These are phyloP conservation scores for Viola odorata DNA, from an alignment of 345 rosid species.

Conservation along the genomic window DNA sequence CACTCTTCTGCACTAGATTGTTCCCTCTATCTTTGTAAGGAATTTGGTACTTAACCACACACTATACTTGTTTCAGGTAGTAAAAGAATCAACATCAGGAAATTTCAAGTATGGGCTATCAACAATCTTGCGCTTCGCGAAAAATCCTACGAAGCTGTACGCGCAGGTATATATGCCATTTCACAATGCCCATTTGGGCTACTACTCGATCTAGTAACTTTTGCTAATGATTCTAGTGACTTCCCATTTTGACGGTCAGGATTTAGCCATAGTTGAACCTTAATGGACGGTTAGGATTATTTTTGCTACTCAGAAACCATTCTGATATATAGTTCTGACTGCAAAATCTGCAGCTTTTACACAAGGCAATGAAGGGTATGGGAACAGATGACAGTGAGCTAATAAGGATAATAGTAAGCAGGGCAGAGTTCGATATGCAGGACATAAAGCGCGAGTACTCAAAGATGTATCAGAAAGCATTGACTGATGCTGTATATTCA, in stretches of 20 bases:
- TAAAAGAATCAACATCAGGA: conserved; percentile 64
- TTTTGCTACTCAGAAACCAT: no score
- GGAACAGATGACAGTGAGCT: conserved; percentile 56
- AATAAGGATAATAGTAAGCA: conserved; percentile 52
- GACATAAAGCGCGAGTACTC: conserved; percentile 55
- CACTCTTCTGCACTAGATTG: neutral
- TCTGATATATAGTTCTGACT: no score
- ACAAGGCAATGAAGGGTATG: conserved; percentile 58
- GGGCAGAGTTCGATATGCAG: conserved; percentile 73
- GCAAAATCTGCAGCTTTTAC: conserved; percentile 34
- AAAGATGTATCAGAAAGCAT: conserved; percentile 50
- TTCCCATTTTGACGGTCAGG: no score
- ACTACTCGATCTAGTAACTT: no score
- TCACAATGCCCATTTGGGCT: neutral
- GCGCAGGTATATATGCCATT: conserved; percentile 37
- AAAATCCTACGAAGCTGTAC: conserved; percentile 51
- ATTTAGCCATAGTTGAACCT: no score
- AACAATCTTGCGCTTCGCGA: conserved; percentile 45
- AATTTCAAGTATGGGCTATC: conserved; percentile 42
- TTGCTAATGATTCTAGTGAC: no score
- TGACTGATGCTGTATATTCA: conserved; percentile 54
- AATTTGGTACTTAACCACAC: neutral
- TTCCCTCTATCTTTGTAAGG: neutral
- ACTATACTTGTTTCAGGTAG: conserved; percentile 31
- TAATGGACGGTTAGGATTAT: no score